Percentiles rank a stretch among this genome's conserved stretches.
Evolutionary conservation across 108 stramenopile species (phyloP).

Genomic region (Cyclotella atomus): DNA sequence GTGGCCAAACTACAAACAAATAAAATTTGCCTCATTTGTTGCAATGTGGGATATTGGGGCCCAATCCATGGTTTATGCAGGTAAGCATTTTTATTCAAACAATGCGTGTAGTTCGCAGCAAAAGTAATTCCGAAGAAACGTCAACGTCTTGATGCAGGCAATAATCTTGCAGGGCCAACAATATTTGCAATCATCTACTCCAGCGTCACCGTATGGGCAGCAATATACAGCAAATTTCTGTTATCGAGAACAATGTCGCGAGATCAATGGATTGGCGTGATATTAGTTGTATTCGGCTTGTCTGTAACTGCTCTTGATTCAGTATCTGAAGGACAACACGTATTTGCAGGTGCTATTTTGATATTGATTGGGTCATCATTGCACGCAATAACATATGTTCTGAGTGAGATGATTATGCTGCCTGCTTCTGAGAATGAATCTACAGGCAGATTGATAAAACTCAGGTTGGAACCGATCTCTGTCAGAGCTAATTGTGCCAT

Average conservation of each 20-base stretch:
- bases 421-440: neutral
- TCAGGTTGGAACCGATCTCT: constrained; percentile 38
- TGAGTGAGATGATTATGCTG: constrained; percentile 70
- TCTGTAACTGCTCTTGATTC: constrained; percentile 61
- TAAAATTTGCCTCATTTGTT: constrained; percentile 54
- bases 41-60: constrained; percentile 73
- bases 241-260: constrained; percentile 49
- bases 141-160: constrained; percentile 4
- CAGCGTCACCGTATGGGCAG: constrained; percentile 81
- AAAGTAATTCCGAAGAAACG: neutral
- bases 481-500: constrained; percentile 75
- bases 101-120: too few species aligned
- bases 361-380: constrained; percentile 65
- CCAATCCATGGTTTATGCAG: constrained; percentile 75
- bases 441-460: neutral
- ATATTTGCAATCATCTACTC: constrained; percentile 81
- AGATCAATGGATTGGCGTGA: constrained; percentile 66
- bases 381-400: constrained; percentile 73
- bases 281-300: constrained; percentile 66
- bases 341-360: constrained; percentile 57
- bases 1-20: constrained; percentile 29
- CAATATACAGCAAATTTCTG: constrained; percentile 61
- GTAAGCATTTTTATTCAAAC: too few species aligned
- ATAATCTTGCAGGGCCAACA: constrained; percentile 74
- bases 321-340: constrained; percentile 42